Evolutionary conservation across 805 yeast genomes (phyloP), one percentile per base, ranked within the genome.

Genomic region (Saccharomycopsis fermentans): DNA sequence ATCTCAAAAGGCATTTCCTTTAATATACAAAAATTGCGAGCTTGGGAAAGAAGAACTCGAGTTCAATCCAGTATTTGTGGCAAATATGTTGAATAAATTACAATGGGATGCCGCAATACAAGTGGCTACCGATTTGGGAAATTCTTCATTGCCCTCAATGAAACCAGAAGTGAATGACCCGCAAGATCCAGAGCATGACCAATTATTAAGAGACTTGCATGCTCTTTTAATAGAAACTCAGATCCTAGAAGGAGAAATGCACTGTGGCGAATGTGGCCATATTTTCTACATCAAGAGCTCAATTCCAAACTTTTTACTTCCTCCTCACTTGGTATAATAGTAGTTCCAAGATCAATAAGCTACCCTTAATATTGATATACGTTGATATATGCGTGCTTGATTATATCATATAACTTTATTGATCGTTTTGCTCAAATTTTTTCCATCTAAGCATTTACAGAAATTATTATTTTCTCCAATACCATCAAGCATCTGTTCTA

Each of bases 281-380:
- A 76, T 87, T 6, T 94, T 91, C 72, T 82, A 86, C 74, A 87
- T 94, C 74, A 92, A 91, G 72, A 91, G 90, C 75, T 83, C 94
- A 55, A 90, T 94, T 65, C 97, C 99, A 37, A 92, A 92, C 76
- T 86, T 94, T 72, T 74, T 94, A 57, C 78, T 94, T 37, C 98
- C 99, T 35, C 98, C 98, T 6, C 98, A 94, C 69, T 76, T 94
- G 65, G 95, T 62, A 9, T 58, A 51, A 40, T 40, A 29, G 24
- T 43, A 21, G 24, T 8, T 11, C 24, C 24, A n/a, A 11, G 14
- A 14, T 12, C 24, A 21, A 21, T 11, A 8, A 26, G 9, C 2
- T 9, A 3, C 2, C 12, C 26, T 21, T 12, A 1, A 21, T 43
- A 43, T 21, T 12, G 12, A 43, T 16, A 19, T 4, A 43, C 1